Percentiles rank a stretch among this genome's conserved stretches.
Evolutionary conservation across 768 basidiomycete genomes (phyloP).

Genomic region (Agrocybe pediades): DNA sequence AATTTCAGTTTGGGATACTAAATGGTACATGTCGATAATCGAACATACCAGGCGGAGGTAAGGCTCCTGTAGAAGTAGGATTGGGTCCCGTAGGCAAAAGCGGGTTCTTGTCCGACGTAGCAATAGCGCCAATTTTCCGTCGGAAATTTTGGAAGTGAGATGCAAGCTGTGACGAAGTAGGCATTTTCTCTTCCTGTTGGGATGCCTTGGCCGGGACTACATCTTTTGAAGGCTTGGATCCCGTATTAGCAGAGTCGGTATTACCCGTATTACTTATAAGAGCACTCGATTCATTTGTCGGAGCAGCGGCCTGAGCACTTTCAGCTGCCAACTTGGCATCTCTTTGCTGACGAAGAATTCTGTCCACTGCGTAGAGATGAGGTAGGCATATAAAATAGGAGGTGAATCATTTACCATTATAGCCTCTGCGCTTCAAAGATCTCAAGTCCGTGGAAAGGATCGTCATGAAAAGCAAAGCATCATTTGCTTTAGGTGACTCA

Average conservation of each 20-base stretch:
- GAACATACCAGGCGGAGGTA: not conserved
- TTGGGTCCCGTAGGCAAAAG: not conserved
- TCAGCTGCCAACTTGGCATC: conserved; percentile 62
- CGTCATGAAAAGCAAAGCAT: conserved; percentile 89
- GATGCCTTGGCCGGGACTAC: not conserved
- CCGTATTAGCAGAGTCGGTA: not conserved
- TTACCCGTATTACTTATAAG: not conserved
- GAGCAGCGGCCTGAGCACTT: conserved; percentile 32
- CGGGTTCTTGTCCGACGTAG: not conserved
- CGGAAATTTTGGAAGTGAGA: conserved; percentile 27
- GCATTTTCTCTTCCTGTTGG: conserved; percentile 4
- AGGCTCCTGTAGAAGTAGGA: not conserved
- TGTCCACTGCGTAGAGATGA: conserved; percentile 68
- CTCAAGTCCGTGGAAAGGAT: conserved; percentile 90
- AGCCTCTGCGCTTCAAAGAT: conserved; percentile 80
- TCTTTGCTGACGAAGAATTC: conserved; percentile 84
- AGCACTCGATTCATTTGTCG: conserved; percentile 16
- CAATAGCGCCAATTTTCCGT: conserved; percentile 26
- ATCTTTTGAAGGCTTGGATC: not conserved
- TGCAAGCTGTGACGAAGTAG: not conserved
- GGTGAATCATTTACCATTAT: conserved; percentile 62
- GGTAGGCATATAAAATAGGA: too few species aligned
- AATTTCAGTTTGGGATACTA: not conserved
- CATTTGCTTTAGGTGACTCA: conserved; percentile 77
- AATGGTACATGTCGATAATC: not conserved